phyloP scores from a whole-genome alignment of 441 rosid genomes.

The Erodium moschatum region DNA sequence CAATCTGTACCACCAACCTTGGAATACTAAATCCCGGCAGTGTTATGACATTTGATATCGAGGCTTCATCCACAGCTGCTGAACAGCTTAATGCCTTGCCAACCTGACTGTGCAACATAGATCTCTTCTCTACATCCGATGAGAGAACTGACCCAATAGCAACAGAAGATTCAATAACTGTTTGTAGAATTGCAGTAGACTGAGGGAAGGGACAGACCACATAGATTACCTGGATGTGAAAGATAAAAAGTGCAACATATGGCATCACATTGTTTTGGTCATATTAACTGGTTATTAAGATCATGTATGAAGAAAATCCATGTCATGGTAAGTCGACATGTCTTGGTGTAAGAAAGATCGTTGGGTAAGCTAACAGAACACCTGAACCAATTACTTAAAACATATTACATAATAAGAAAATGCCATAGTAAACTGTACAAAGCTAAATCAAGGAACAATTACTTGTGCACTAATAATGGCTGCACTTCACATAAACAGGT shows the following conservation, averaged over 20 bases:
- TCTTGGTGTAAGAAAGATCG: background rate
- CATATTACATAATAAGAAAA: background rate
- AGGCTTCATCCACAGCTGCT: constrained; percentile 85
- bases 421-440: background rate
- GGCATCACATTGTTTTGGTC: constrained; percentile 13
- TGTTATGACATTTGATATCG: constrained; percentile 64
- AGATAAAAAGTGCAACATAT: background rate
- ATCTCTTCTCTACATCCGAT: constrained; percentile 68
- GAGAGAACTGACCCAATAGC: constrained; percentile 73
- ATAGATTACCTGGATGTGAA: constrained; percentile 66
- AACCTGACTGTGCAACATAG: constrained; percentile 62
- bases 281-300: background rate
- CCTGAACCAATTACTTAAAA: background rate
- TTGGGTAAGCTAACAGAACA: background rate
- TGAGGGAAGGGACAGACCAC: constrained; percentile 99
- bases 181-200: constrained; percentile 79
- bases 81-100: constrained; percentile 81
- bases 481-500: background rate
- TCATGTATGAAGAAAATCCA: background rate
- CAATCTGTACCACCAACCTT: constrained; percentile 79
- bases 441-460: background rate
- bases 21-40: constrained; percentile 88
- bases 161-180: constrained; percentile 76
- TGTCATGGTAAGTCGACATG: background rate
- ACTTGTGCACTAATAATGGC: background rate